Conservation (phyloP, 441 rosid species). For the Corymbia calophylla region DNA sequence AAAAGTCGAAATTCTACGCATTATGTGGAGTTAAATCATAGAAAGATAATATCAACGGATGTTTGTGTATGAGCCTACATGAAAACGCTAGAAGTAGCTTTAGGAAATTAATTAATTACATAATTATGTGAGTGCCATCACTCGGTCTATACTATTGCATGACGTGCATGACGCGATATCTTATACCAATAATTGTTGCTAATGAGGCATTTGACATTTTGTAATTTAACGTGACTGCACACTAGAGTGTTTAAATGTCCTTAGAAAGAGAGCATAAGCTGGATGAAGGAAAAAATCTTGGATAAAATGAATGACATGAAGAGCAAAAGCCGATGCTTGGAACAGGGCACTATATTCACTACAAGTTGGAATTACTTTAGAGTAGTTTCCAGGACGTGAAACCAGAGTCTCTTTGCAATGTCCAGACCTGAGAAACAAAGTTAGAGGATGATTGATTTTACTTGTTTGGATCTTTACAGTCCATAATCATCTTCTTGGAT, state of each 20-base stretch:
- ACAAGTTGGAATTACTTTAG: not conserved
- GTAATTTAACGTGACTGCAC: not conserved
- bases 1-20: not conserved
- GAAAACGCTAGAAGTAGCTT: not conserved
- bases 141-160: not conserved
- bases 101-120: not conserved
- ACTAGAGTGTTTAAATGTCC: not conserved
- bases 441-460: not conserved
- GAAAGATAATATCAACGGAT: not conserved
- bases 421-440: not conserved
- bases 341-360: not conserved
- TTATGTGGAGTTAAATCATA: not conserved
- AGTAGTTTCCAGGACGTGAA: not conserved
- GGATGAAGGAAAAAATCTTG: not conserved
- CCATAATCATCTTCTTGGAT: not conserved
- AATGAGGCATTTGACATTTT: not conserved
- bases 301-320: not conserved
- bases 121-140: not conserved
- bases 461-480: not conserved
- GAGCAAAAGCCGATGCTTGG: not conserved
- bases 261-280: not conserved
- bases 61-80: not conserved
- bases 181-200: not conserved
- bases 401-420: not conserved
- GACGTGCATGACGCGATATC: not conserved